Percentiles rank a stretch among this genome's conserved stretches.
Conservation (phyloP, 2,329 filamentous ascomycete species). For the Ascochyta koolunga region DNA sequence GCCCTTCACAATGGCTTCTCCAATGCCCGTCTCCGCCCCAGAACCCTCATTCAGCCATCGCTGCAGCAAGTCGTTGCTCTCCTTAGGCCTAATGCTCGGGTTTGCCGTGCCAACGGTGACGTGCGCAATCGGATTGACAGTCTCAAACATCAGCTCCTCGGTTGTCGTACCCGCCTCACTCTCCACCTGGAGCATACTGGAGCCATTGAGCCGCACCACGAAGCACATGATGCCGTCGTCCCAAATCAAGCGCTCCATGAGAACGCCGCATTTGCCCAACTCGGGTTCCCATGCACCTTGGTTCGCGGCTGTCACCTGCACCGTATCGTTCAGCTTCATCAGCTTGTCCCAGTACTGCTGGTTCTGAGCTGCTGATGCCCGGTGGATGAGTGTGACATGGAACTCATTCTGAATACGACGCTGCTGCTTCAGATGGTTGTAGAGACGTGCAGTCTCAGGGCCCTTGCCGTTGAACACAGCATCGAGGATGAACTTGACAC, state of each 20-base stretch:
- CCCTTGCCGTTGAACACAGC: slow-evolving; percentile 68
- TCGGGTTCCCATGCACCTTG: slow-evolving; percentile 54
- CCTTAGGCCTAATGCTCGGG: slow-evolving; percentile 80
- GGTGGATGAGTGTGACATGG: slow-evolving; percentile 93
- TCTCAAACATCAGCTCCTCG: slow-evolving; percentile 61
- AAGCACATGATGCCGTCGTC: slow-evolving; percentile 90
- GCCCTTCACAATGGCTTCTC: slow-evolving; percentile 60
- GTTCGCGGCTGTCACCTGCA: slow-evolving; percentile 41
- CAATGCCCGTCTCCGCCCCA: slow-evolving; percentile 59
- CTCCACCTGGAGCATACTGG: slow-evolving; percentile 27
- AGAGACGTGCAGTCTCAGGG: slow-evolving; percentile 68
- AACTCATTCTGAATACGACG: slow-evolving; percentile 83
- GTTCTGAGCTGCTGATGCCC: slow-evolving; percentile 64
- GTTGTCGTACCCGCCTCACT: slow-evolving; percentile 40
- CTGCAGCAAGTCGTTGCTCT: slow-evolving; percentile 85
- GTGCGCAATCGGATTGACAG: slow-evolving; percentile 79
- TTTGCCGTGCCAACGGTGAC: slow-evolving; percentile 87
- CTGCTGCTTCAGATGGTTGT: slow-evolving; percentile 73
- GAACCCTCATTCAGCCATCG: slow-evolving; percentile 72
- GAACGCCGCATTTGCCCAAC: slow-evolving; percentile 69
- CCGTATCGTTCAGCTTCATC: slow-evolving; percentile 58
- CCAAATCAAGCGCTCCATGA: slow-evolving; percentile 74
- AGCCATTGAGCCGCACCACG: slow-evolving; percentile 67
- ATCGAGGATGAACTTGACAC: slow-evolving; percentile 67
- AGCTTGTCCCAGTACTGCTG: slow-evolving; percentile 80